Conservation (phyloP, 2,329 filamentous ascomycete species). For the Fusarium oligoseptatum region DNA sequence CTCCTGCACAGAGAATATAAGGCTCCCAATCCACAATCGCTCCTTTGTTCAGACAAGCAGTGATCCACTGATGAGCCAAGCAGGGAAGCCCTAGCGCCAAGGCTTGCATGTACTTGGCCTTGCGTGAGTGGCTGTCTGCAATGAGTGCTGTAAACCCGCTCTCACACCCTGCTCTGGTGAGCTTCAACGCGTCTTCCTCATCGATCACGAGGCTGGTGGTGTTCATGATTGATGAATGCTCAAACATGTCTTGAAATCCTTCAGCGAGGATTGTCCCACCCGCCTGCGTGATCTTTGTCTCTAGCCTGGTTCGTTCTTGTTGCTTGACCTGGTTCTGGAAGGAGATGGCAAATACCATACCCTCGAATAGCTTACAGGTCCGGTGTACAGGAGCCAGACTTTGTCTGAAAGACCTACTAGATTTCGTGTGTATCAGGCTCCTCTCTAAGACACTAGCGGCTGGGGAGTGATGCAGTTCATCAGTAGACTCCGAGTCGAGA, state of each 20-base stretch:
- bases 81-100: slow-evolving; percentile 91
- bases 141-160: slow-evolving; percentile 88
- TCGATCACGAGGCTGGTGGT: slow-evolving; percentile 49
- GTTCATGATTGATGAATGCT: slow-evolving; percentile 56
- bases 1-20: slow-evolving; percentile 88
- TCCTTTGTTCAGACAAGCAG: slow-evolving; percentile 74
- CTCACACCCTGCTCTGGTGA: slow-evolving; percentile 65
- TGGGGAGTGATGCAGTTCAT: slow-evolving; percentile 61
- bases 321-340: slow-evolving; percentile 65
- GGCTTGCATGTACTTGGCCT: slow-evolving; percentile 94
- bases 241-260: slow-evolving; percentile 87
- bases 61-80: slow-evolving; percentile 84
- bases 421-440: slow-evolving; percentile 50
- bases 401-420: slow-evolving; percentile 45
- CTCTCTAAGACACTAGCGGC: slow-evolving; percentile 54
- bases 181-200: slow-evolving; percentile 57
- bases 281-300: slow-evolving; percentile 73
- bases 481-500: slow-evolving; percentile 60
- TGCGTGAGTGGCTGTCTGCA: slow-evolving; percentile 86
- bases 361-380: slow-evolving; percentile 70
- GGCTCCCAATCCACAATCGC: slow-evolving; percentile 79
- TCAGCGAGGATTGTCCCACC: slow-evolving; percentile 79
- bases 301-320: slow-evolving; percentile 62
- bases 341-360: slow-evolving; percentile 91
- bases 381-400: slow-evolving; percentile 45